A percentile compares a stretch with the other conserved stretches of the same genome.
Evolutionary conservation across 2,329 filamentous ascomycete genomes (phyloP).

Genomic region (Polytolypa hystricis): DNA sequence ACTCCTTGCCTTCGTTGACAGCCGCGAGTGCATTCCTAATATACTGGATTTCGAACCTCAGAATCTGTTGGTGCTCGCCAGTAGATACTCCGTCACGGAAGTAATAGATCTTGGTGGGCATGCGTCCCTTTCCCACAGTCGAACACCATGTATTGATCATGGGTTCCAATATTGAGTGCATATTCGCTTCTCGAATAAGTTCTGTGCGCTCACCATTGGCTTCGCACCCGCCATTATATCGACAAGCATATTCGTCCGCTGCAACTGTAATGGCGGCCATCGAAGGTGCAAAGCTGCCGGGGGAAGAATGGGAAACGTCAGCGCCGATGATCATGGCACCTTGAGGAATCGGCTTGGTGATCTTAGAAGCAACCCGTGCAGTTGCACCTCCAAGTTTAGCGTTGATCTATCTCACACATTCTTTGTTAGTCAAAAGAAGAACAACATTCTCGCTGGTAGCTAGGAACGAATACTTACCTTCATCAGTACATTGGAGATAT

Average conservation of each 20-base stretch:
- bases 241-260: conserved; percentile 57
- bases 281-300: conserved; percentile 56
- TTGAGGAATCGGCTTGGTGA: conserved; percentile 28
- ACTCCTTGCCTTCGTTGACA: conserved; percentile 22
- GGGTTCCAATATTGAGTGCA: conserved; percentile 53
- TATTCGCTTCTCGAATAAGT: conserved; percentile 59
- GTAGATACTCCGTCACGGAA: conserved; percentile 89
- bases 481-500: conserved; percentile 89
- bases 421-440: no score
- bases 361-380: conserved; percentile 38
- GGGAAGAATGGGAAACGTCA: conserved; percentile 76
- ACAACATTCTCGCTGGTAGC: no score
- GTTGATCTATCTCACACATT: no score
- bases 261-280: conserved; percentile 83
- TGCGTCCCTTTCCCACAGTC: conserved; percentile 40
- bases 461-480: no score
- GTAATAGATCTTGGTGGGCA: conserved; percentile 72
- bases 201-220: conserved; percentile 76
- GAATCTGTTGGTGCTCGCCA: conserved; percentile 69
- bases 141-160: conserved; percentile 56
- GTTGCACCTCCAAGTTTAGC: conserved; percentile 85
- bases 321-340: conserved; percentile 75
- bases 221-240: conserved; percentile 68
- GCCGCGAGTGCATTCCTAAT: conserved; percentile 52
- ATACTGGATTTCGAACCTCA: conserved; percentile 63